Percentiles rank a stretch among this genome's conserved stretches.
These are phyloP conservation scores for Solanum okadae DNA, from an alignment of 257 asterid species.

Conservation along the genomic window DNA sequence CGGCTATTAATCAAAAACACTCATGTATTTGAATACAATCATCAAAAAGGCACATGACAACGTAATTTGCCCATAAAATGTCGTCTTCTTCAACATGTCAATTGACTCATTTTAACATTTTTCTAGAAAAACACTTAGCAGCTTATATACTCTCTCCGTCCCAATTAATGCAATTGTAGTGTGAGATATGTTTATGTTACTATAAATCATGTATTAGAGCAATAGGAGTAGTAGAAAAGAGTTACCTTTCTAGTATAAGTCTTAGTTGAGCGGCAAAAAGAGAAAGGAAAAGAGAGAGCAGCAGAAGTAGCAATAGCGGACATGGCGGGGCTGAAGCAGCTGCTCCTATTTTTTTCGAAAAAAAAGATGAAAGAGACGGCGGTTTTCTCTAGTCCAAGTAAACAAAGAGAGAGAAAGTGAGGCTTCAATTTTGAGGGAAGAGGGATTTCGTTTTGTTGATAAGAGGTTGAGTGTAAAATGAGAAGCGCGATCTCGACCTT, in stretches of 20 bases:
- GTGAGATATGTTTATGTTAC: too few species aligned
- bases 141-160: not conserved
- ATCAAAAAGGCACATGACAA: not conserved
- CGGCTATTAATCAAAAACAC: too few species aligned
- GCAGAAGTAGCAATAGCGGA: slow-evolving; percentile 83
- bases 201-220: not conserved
- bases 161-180: not conserved
- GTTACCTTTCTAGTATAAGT: slow-evolving; percentile 46
- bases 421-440: not conserved
- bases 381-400: not conserved
- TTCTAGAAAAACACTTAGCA: not conserved
- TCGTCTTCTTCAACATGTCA: not conserved
- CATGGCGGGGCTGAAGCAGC: slow-evolving; percentile 27
- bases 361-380: not conserved
- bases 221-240: too few species aligned
- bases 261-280: slow-evolving; percentile 44
- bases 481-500: slow-evolving; percentile 50
- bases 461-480: slow-evolving; percentile 31
- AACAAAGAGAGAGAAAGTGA: not conserved
- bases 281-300: slow-evolving; percentile 68
- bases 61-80: not conserved
- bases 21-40: too few species aligned
- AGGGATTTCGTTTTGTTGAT: slow-evolving; percentile 29
- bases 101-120: not conserved
- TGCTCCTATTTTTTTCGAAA: not conserved